Percentiles rank a stretch among this genome's conserved stretches.
These are phyloP conservation scores for Boletus rubescentipes DNA, from an alignment of 768 basidiomycete species.

Conservation along the genomic window DNA sequence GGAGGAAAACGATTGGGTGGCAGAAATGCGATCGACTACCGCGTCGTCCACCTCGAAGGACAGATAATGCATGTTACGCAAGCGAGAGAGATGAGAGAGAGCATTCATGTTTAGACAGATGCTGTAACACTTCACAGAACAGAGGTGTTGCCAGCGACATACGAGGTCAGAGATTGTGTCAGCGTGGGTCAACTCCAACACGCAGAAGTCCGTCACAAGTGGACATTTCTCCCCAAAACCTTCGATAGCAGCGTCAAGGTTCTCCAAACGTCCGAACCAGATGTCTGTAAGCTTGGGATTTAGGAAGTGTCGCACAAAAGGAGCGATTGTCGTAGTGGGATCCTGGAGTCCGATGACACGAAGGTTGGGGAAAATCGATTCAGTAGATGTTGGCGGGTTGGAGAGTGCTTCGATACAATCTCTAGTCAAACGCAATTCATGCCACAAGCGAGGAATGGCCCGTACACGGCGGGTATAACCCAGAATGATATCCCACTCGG, in stretches of 20 bases:
- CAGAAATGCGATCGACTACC: neutral
- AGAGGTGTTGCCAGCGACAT: too few species aligned
- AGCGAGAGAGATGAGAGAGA: too few species aligned
- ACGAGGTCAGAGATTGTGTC: too few species aligned
- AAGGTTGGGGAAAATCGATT: conserved; percentile 14
- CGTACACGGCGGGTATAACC: conserved; percentile 11
- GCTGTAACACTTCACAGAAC: too few species aligned
- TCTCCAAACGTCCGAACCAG: too few species aligned
- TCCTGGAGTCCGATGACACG: neutral
- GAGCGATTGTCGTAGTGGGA: neutral
- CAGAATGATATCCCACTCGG: conserved; percentile 6
- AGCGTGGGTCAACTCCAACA: too few species aligned
- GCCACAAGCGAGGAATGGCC: neutral
- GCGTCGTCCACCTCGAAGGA: neutral
- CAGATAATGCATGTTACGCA: too few species aligned
- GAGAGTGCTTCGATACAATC: conserved; percentile 3
- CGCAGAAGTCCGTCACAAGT: too few species aligned
- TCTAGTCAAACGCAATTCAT: neutral
- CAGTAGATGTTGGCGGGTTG: neutral
- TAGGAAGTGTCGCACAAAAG: conserved; percentile 9
- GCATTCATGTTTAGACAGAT: too few species aligned
- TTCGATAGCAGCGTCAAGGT: too few species aligned
- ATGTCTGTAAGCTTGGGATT: neutral
- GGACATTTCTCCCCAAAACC: too few species aligned
- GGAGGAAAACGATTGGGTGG: neutral